Conservation (phyloP, 208 protist genomes). For the Leishmania tropica region DNA sequence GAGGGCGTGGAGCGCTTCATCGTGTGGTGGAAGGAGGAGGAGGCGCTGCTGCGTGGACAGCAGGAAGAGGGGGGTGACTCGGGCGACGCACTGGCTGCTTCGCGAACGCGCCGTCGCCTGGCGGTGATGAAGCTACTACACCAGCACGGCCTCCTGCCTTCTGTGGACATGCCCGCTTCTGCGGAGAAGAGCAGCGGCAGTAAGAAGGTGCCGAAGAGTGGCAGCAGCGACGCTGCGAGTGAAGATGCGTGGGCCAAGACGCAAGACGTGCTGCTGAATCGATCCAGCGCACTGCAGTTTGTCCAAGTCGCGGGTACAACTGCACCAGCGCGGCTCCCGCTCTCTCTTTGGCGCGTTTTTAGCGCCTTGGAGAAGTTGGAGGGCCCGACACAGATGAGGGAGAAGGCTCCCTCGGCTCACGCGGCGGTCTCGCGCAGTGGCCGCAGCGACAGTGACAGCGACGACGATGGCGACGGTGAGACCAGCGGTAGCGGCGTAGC, state of each 20-base stretch:
- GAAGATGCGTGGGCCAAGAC: constrained; percentile 15
- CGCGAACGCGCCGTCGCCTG: constrained; percentile 17
- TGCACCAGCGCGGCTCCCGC: constrained; percentile 16
- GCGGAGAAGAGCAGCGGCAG: background rate
- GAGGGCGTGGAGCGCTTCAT: constrained; percentile 41
- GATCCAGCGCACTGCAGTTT: constrained; percentile 18
- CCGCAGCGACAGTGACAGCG: constrained; percentile 10
- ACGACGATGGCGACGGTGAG: constrained; percentile 21
- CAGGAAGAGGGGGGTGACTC: background rate
- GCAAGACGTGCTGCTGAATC: constrained; percentile 11
- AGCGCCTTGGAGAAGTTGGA: constrained; percentile 56
- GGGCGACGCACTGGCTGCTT: constrained; percentile 5
- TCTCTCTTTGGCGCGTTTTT: constrained; percentile 69
- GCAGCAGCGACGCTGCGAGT: background rate
- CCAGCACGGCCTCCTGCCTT: constrained; percentile 18
- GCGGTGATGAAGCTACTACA: constrained; percentile 25
- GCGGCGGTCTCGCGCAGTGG: background rate
- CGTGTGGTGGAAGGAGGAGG: constrained; percentile 43
- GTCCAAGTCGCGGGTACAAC: background rate
- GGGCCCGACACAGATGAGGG: constrained; percentile 12
- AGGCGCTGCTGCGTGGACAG: constrained; percentile 15
- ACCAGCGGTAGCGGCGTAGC: background rate
- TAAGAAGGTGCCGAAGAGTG: background rate
- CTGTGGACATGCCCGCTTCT: background rate
- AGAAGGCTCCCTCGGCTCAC: background rate